Evolutionary conservation across 2,329 filamentous ascomycete species (phyloP), one percentile per base, ranked within the genome.

Genomic region (Penicillium sp.): DNA sequence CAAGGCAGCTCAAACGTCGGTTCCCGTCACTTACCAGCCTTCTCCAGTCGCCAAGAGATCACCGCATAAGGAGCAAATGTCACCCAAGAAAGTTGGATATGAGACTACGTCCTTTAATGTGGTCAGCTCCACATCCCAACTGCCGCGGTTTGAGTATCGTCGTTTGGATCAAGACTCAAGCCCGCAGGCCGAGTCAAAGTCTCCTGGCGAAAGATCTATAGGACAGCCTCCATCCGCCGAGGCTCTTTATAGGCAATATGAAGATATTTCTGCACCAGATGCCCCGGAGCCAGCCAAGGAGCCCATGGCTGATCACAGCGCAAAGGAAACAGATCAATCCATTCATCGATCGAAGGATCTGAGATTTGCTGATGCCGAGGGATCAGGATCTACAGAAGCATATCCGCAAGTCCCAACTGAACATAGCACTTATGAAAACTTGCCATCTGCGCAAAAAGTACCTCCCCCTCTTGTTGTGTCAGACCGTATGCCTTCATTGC

Each of bases 61-160:
- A 6, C 26, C 41, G n/a, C 29, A 5, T 9, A 49, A 24, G 1
- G 35, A 36, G 9, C 13, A 47, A 10, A 23, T 6, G 18, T 41
- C 45, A n/a, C 24, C 44, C 3, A 39, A 31, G 14, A 34, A 29
- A 31, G 22, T 23, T 10, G n/a, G 27, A 11, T 23, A 52, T 34
- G 22, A 16, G 14, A 51, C 52, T 8, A 53, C 47, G 8, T 69
- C 64, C 4, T 49, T 67, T 40, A 58, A 55, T 43, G 54, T 65
- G 13, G 49, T 67, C 13, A 60, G 65, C 40, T 68, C 69, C 7
- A 66, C 67, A 6, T 69, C 68, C 18, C 63, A 68, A 31, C 52
- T 69, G 38, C 62, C 67, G 2, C 65, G 63, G 36, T 72, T 71
- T 46, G 62, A 70, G 56, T 72, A 68, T 48, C 64, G 65, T 27